These are phyloP conservation scores for Clonostachys byssicola DNA, from an alignment of 2,329 filamentous ascomycete species.

Conservation along the genomic window DNA sequence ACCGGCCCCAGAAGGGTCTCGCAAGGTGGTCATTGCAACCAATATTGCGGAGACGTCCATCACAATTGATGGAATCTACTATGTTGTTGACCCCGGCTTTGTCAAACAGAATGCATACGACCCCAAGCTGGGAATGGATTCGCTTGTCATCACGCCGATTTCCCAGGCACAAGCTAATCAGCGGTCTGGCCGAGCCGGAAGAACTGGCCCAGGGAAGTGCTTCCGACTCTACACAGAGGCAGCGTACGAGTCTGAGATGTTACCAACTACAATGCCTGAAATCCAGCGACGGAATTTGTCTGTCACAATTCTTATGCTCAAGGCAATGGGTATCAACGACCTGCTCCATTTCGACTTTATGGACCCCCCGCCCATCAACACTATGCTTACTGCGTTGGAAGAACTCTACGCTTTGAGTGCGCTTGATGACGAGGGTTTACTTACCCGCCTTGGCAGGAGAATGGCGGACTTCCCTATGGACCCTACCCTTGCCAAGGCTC, in stretches of 20 bases:
- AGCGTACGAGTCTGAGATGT: constrained; percentile 94
- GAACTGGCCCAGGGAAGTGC: constrained; percentile 93
- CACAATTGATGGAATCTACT: constrained; percentile 96
- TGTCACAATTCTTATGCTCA: constrained; percentile 93
- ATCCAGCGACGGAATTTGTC: constrained; percentile 94
- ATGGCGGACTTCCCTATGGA: constrained; percentile 99
- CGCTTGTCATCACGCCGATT: constrained; percentile 90
- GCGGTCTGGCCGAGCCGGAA: constrained; percentile 83
- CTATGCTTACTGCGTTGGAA: constrained; percentile 93
- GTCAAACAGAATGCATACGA: constrained; percentile 98
- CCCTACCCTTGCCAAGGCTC: constrained; percentile 81
- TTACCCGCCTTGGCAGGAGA: constrained; percentile 87
- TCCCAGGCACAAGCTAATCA: constrained; percentile 97
- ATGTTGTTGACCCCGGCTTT: constrained; percentile 94
- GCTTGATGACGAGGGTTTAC: constrained; percentile 88
- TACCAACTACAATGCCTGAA: constrained; percentile 92
- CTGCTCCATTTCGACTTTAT: constrained; percentile 97
- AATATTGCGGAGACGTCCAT: constrained; percentile 98
- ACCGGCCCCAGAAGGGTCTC: constrained; percentile 75
- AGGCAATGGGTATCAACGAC: constrained; percentile 99
- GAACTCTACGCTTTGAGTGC: constrained; percentile 90
- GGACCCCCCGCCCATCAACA: constrained; percentile 96
- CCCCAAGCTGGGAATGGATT: constrained; percentile 96
- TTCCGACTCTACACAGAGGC: constrained; percentile 94
- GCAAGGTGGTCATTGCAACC: constrained; percentile 96